Conservation (phyloP, 768 basidiomycete genomes). For the Strobilomyces confusus region DNA sequence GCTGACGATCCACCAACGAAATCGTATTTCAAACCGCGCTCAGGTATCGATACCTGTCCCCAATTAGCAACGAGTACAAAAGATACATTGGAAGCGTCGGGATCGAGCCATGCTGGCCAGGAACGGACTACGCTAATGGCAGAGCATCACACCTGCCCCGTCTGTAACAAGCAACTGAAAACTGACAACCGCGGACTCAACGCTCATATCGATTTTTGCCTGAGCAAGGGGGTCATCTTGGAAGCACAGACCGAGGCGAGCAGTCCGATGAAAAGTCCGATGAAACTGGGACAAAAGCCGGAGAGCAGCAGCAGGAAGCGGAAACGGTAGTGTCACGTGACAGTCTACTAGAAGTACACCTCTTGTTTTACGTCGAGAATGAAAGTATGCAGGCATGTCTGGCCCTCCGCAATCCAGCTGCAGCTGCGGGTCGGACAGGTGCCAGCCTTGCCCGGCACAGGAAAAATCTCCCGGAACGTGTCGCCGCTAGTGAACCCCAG, state of each 20-base stretch:
- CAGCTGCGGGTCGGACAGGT: slow-evolving; percentile 1
- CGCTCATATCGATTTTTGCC: slow-evolving; percentile 84
- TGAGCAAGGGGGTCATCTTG: slow-evolving; percentile 73
- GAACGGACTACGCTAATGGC: not conserved
- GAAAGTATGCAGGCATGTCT: slow-evolving; percentile 27
- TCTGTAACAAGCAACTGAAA: slow-evolving; percentile 59
- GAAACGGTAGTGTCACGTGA: slow-evolving; percentile 23
- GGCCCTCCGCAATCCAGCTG: slow-evolving; percentile 10
- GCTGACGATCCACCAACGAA: slow-evolving; percentile 2
- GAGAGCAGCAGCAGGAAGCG: slow-evolving; percentile 12
- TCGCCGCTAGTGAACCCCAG: not conserved
- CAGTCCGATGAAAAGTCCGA: slow-evolving; percentile 23
- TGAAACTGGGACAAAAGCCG: slow-evolving; percentile 6
- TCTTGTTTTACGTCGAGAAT: slow-evolving; percentile 1
- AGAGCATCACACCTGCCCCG: slow-evolving; percentile 56
- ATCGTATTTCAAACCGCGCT: slow-evolving; percentile 14
- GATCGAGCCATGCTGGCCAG: slow-evolving; percentile 15
- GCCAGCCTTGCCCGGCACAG: not conserved
- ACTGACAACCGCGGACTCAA: slow-evolving; percentile 79
- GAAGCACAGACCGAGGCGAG: slow-evolving; percentile 51
- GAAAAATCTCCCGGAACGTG: not conserved
- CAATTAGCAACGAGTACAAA: not conserved
- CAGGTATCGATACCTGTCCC: not conserved
- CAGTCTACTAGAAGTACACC: not conserved
- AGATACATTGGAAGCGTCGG: slow-evolving; percentile 11